These are phyloP conservation scores for Dactylellina haptotyla DNA, from an alignment of 2,329 filamentous ascomycete genomes.

Conservation along the genomic window DNA sequence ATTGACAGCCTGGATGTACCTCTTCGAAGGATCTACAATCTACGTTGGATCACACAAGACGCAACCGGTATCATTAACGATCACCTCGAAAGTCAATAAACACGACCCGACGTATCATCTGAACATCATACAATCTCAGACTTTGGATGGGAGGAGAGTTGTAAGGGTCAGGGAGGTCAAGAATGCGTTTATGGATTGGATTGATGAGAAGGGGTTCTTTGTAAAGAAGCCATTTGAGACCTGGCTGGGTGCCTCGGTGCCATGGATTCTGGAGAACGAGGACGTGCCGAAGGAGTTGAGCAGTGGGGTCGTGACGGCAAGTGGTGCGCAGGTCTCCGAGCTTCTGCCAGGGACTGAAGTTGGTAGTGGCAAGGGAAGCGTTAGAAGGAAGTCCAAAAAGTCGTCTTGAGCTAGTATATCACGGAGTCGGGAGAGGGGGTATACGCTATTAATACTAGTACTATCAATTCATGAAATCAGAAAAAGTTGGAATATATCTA, in stretches of 20 bases:
- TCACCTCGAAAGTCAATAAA: slow-evolving; percentile 79
- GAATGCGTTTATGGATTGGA: slow-evolving; percentile 78
- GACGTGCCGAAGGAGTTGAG: slow-evolving; percentile 36
- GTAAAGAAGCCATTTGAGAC: slow-evolving; percentile 80
- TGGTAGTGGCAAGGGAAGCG: slow-evolving; percentile 38
- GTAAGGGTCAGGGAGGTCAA: slow-evolving; percentile 66
- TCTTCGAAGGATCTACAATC: slow-evolving; percentile 81
- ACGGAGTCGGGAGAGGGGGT: background rate
- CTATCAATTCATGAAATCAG: background rate
- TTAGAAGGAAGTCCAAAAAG: slow-evolving; percentile 47
- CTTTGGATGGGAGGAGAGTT: slow-evolving; percentile 59
- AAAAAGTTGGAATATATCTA: background rate
- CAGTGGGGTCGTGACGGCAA: slow-evolving; percentile 33
- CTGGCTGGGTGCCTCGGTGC: slow-evolving; percentile 75
- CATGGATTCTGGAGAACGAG: slow-evolving; percentile 59
- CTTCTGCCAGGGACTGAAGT: slow-evolving; percentile 28
- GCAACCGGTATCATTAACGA: slow-evolving; percentile 73
- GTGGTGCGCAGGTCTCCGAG: slow-evolving; percentile 26
- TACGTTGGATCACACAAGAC: slow-evolving; percentile 76
- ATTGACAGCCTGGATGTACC: slow-evolving; percentile 85
- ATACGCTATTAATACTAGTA: background rate
- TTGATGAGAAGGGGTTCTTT: slow-evolving; percentile 77
- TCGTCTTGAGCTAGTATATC: background rate
- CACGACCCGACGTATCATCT: slow-evolving; percentile 83
- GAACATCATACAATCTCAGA: slow-evolving; percentile 68